Evolutionary conservation across 768 basidiomycete species (phyloP).

Genomic region (Boletus tomentosulus): DNA sequence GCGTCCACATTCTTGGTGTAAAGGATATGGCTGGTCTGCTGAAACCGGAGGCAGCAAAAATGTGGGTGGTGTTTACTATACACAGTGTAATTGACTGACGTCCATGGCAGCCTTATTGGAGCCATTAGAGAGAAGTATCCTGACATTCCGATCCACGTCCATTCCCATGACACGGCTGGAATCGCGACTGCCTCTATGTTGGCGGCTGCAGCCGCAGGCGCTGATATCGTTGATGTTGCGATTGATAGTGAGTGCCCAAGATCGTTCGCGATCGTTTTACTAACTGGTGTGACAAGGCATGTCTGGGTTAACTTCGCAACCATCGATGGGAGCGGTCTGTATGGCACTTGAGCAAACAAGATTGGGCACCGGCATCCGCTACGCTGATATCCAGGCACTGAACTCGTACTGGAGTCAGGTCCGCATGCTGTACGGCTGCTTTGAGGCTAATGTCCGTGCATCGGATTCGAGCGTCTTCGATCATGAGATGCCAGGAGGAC

Average conservation of each 20-base stretch:
- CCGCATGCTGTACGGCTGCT: constrained; percentile 90
- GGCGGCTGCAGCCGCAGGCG: constrained; percentile 93
- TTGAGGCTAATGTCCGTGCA: constrained; percentile 96
- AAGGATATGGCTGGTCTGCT: constrained; percentile 99
- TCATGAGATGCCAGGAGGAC: constrained; percentile 99
- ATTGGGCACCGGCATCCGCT: constrained; percentile 93
- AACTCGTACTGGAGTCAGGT: constrained; percentile 99
- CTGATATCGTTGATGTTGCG: constrained; percentile 96
- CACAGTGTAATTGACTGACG: constrained; percentile 2
- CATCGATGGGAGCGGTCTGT: constrained; percentile 97
- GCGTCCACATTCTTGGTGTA: constrained; percentile 94
- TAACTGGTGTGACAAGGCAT: constrained; percentile 58
- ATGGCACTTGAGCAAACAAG: constrained; percentile 92
- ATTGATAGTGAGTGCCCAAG: constrained; percentile 77
- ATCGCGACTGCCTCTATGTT: constrained; percentile 98
- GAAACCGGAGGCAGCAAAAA: constrained; percentile 88
- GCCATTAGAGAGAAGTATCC: constrained; percentile 95
- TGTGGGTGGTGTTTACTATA: constrained; percentile 48
- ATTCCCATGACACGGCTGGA: constrained; percentile 99
- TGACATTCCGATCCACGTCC: constrained; percentile 97
- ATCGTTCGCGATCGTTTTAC: not conserved
- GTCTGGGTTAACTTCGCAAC: constrained; percentile 97
- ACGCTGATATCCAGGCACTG: constrained; percentile 94
- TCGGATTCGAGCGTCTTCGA: constrained; percentile 98
- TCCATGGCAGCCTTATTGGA: constrained; percentile 67